A percentile compares a stretch with the other conserved stretches of the same genome.
Conservation (phyloP, 495 filamentous ascomycete species). For the Daldinia childiae region DNA sequence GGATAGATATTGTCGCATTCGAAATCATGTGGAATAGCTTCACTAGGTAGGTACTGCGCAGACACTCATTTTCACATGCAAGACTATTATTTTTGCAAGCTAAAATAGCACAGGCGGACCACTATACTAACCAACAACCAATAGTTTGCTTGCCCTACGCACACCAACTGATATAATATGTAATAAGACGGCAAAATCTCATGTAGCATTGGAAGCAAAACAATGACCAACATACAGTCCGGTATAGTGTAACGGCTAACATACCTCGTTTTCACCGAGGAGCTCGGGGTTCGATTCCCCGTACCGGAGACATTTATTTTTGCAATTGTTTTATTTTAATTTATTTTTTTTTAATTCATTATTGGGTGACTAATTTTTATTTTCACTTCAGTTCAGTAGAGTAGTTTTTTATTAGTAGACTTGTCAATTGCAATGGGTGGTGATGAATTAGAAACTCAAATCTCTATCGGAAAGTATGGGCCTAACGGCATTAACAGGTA, state of each 20-base stretch:
- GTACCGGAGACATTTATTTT: slow-evolving; percentile 51
- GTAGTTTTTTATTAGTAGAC: too few species aligned
- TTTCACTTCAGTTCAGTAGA: not conserved
- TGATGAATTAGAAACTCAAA: too few species aligned
- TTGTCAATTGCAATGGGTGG: too few species aligned
- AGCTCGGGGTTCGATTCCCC: slow-evolving; percentile 63
- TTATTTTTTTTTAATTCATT: not conserved
- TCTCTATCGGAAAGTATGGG: too few species aligned
- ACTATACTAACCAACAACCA: not conserved
- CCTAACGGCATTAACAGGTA: not conserved
- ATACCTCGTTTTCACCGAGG: slow-evolving; percentile 62
- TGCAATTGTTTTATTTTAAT: slow-evolving; percentile 8
- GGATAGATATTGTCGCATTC: not conserved
- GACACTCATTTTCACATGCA: not conserved
- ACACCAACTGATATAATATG: not conserved
- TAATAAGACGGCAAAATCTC: not conserved
- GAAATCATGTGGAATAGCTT: not conserved
- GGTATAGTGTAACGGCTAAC: slow-evolving; percentile 61
- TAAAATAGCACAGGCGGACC: slow-evolving; percentile 1
- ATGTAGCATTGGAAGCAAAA: not conserved
- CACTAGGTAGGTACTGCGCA: not conserved
- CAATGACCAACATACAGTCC: slow-evolving; percentile 29
- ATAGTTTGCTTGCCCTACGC: not conserved
- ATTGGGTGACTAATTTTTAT: not conserved
- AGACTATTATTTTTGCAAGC: not conserved